A percentile compares a stretch with the other conserved stretches of the same genome.
phyloP scores from a whole-genome alignment of 345 rosid genomes.

The Microcos paniculata region DNA sequence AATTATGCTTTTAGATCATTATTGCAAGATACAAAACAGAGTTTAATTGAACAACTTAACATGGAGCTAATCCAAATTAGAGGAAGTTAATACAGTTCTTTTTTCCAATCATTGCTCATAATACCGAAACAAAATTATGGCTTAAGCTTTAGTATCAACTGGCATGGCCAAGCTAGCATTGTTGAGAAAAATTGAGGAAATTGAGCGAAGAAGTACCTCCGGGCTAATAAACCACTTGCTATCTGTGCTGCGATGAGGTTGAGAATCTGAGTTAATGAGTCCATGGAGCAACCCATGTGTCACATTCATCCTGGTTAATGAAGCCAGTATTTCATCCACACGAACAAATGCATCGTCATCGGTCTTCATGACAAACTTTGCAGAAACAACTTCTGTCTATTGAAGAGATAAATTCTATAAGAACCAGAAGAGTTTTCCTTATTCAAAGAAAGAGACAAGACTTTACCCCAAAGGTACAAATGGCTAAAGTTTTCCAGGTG shows the following conservation, averaged over 20 bases:
- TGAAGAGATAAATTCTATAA: slow-evolving; percentile 27
- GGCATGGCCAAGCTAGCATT: not conserved
- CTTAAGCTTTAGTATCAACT: not conserved
- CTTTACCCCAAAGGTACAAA: slow-evolving; percentile 93
- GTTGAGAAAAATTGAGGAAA: not conserved
- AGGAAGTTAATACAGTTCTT: not conserved
- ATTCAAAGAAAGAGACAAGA: slow-evolving; percentile 22
- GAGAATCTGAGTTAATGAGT: slow-evolving; percentile 79
- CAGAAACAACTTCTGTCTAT: slow-evolving; percentile 77
- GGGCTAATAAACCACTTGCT: slow-evolving; percentile 96
- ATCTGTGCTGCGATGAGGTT: slow-evolving; percentile 74
- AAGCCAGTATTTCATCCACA: slow-evolving; percentile 77
- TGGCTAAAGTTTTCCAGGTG: slow-evolving; percentile 96
- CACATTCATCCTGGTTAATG: slow-evolving; percentile 57
- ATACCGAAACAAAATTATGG: not conserved
- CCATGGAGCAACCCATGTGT: slow-evolving; percentile 79
- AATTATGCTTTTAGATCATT: not conserved
- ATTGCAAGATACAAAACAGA: not conserved
- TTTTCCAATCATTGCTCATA: not conserved
- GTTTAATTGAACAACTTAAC: not conserved
- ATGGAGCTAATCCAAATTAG: not conserved
- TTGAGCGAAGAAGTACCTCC: slow-evolving; percentile 48
- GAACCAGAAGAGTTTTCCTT: slow-evolving; percentile 20
- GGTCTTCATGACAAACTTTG: slow-evolving; percentile 93
- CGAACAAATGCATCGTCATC: slow-evolving; percentile 99